phyloP scores from a whole-genome alignment of 106 monocot genomes.

The Dendrobium officinale region DNA sequence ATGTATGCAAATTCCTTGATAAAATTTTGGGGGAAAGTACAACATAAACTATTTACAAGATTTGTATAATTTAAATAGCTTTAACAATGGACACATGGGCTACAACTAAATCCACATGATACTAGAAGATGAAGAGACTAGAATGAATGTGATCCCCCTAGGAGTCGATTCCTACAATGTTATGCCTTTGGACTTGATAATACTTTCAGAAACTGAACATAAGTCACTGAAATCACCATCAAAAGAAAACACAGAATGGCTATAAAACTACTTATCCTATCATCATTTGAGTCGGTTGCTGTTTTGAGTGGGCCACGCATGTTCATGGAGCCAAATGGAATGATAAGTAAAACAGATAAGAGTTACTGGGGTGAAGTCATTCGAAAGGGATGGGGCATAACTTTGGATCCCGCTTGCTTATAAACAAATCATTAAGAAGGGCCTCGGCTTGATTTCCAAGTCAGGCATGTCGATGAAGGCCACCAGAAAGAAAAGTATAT shows the following conservation, averaged over 20 bases:
- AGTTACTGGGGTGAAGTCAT: too few relatives aligned
- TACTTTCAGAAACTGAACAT: not conserved
- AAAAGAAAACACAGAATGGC: not conserved
- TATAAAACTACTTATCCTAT: not conserved
- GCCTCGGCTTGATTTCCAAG: too few relatives aligned
- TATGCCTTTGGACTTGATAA: not conserved
- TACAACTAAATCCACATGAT: not conserved
- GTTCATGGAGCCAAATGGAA: too few relatives aligned
- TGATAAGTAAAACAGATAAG: too few relatives aligned
- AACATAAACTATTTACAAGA: not conserved
- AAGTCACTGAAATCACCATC: not conserved
- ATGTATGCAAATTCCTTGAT: too few relatives aligned
- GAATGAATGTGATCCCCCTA: not conserved
- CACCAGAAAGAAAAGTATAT: too few relatives aligned
- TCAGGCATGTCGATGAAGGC: too few relatives aligned
- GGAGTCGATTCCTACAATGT: not conserved
- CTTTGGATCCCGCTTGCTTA: too few relatives aligned
- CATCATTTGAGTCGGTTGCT: not conserved
- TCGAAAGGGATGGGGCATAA: too few relatives aligned
- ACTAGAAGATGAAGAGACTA: not conserved
- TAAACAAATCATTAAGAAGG: too few relatives aligned
- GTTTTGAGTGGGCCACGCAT: not conserved
- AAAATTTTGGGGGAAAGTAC: not conserved
- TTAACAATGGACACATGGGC: not conserved
- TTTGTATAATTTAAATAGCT: not conserved